Conservation (phyloP, 805 yeast species). For the Saccharomycopsis amapae region DNA sequence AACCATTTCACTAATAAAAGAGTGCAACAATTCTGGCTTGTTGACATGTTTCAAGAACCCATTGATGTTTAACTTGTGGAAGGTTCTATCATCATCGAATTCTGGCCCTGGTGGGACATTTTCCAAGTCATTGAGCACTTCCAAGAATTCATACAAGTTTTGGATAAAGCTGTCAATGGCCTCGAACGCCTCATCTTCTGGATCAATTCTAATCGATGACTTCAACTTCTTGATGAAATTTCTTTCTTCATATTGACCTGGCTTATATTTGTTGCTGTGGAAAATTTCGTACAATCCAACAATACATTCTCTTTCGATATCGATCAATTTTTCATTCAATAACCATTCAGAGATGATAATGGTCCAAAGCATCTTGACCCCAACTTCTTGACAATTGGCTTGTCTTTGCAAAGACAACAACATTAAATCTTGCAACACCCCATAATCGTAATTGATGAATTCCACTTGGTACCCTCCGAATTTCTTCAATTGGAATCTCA, state of each 20-base stretch:
- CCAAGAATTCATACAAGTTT: constrained; percentile 54
- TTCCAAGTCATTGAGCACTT: constrained; percentile 56
- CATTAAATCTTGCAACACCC: constrained; percentile 57
- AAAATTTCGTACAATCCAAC: constrained; percentile 59
- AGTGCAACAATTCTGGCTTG: constrained; percentile 71
- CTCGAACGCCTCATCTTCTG: constrained; percentile 55
- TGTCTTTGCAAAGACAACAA: constrained; percentile 65
- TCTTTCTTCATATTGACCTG: constrained; percentile 47
- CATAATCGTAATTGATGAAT: constrained; percentile 50
- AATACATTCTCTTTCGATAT: constrained; percentile 56
- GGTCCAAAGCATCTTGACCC: constrained; percentile 65
- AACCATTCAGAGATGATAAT: constrained; percentile 61
- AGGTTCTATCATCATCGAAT: constrained; percentile 80
- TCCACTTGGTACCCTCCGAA: constrained; percentile 69
- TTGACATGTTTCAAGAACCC: constrained; percentile 71
- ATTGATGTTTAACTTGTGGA: constrained; percentile 68
- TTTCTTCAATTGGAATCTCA: constrained; percentile 51
- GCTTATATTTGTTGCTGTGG: constrained; percentile 49
- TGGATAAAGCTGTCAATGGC: constrained; percentile 44
- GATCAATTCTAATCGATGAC: constrained; percentile 44
- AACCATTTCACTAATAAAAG: constrained; percentile 70
- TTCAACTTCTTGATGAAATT: constrained; percentile 46
- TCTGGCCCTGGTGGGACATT: constrained; percentile 76
- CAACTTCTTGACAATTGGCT: constrained; percentile 49
- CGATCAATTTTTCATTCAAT: constrained; percentile 48